These are phyloP conservation scores for Adansonia grandidieri DNA, from an alignment of 441 rosid genomes.

Conservation along the genomic window DNA sequence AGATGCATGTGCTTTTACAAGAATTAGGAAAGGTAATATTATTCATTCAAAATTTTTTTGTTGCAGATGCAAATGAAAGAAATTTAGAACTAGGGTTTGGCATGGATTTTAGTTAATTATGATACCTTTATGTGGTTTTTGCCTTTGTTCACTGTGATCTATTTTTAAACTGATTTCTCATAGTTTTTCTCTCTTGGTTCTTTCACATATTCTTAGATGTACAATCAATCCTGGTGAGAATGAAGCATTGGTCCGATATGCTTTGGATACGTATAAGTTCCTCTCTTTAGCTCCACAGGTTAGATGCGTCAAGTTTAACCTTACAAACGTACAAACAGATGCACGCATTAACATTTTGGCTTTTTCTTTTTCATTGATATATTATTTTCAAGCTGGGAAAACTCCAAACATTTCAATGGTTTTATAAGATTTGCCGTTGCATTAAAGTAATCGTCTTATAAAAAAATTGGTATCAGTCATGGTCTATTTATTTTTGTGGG, in stretches of 20 bases:
- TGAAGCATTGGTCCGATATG: constrained; percentile 90
- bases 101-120: not conserved
- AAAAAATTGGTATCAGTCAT: not conserved
- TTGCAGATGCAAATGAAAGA: not conserved
- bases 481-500: not conserved
- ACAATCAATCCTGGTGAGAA: constrained; percentile 96
- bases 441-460: not conserved
- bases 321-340: not conserved
- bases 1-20: not conserved
- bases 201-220: constrained; percentile 55
- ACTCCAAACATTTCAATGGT: not conserved
- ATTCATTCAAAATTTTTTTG: not conserved
- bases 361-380: not conserved
- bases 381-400: constrained; percentile 11
- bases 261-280: constrained; percentile 76
- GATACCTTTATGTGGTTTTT: not conserved
- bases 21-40: not conserved
- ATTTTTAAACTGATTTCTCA: not conserved
- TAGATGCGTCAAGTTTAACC: constrained; percentile 19
- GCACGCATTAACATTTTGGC: not conserved
- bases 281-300: constrained; percentile 92
- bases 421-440: not conserved
- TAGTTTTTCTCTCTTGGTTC: not conserved
- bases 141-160: not conserved
- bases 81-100: not conserved